These are phyloP conservation scores for Diospyros lotus DNA, from an alignment of 148 eudicot genomes.

Conservation along the genomic window DNA sequence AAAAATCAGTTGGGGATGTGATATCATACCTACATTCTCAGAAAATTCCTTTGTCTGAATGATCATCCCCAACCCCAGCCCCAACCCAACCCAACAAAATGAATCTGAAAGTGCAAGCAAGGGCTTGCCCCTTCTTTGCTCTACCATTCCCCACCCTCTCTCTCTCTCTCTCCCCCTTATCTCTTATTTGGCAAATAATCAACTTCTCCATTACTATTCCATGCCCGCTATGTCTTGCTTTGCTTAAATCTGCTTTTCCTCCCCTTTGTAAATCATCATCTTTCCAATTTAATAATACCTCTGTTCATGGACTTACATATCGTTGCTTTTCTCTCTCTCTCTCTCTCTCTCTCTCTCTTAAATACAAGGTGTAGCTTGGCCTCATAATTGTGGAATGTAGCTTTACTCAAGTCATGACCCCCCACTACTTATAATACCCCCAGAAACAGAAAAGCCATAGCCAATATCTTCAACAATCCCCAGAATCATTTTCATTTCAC, in stretches of 20 bases:
- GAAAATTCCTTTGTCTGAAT: not conserved
- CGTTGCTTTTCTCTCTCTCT: conserved; percentile 6
- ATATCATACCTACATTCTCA: not conserved
- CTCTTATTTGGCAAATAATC: conserved; percentile 1
- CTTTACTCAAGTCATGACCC: conserved; percentile 11
- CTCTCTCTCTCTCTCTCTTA: conserved; percentile 6
- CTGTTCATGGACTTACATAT: too few relatives aligned
- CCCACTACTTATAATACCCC: not conserved
- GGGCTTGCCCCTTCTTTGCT: conserved; percentile 7
- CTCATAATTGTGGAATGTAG: conserved; percentile 19
- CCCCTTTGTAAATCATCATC: too few relatives aligned
- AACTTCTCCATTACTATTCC: not conserved
- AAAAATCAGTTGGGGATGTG: conserved; percentile 4
- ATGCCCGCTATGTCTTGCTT: not conserved
- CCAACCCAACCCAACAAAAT: not conserved
- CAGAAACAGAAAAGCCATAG: not conserved
- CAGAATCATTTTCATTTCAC: not conserved
- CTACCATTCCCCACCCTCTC: not conserved
- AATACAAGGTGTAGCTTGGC: not conserved
- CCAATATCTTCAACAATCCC: not conserved
- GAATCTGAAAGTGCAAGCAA: conserved; percentile 17
- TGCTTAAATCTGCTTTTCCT: not conserved
- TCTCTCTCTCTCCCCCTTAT: not conserved
- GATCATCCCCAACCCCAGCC: too few relatives aligned
- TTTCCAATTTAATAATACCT: too few relatives aligned